A percentile compares a stretch with the other conserved stretches of the same genome.
Conservation (phyloP, 2,329 filamentous ascomycete species). For the Alternaria alternata region DNA sequence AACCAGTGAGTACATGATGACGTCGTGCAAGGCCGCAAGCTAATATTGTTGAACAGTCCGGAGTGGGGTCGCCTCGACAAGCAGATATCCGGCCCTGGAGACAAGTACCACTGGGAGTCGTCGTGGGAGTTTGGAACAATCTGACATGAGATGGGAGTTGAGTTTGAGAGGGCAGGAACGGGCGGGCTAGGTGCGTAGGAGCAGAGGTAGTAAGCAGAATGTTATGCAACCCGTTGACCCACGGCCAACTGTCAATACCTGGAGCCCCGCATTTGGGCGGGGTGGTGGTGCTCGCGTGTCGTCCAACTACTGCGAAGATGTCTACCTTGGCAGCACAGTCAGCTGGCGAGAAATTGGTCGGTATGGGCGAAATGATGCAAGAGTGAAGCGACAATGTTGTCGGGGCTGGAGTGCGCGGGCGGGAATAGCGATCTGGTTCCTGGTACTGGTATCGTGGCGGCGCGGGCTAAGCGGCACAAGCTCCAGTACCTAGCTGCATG, state of each 20-base stretch:
- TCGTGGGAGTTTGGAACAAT: conserved; percentile 45
- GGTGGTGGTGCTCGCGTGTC: conserved; percentile 11
- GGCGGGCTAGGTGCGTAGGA: conserved; percentile 3
- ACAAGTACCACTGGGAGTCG: conserved; percentile 46
- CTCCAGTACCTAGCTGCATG: conserved; percentile 22
- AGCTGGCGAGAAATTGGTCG: neutral
- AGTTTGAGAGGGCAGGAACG: neutral
- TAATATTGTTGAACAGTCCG: conserved; percentile 38
- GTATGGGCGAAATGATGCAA: neutral
- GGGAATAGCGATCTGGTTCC: conserved; percentile 14
- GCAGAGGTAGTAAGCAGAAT: conserved; percentile 13
- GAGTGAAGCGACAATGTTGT: conserved; percentile 10
- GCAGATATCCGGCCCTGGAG: conserved; percentile 43
- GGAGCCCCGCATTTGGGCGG: conserved; percentile 27
- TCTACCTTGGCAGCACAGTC: neutral
- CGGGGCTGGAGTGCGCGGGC: conserved; percentile 2
- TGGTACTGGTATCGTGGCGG: conserved; percentile 18
- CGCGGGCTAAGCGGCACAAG: conserved; percentile 29
- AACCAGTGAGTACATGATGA: conserved; percentile 40
- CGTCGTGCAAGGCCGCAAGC: conserved; percentile 12
- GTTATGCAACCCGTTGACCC: conserved; percentile 6
- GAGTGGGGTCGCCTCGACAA: conserved; percentile 44
- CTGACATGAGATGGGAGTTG: conserved; percentile 7
- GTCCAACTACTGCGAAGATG: conserved; percentile 4
- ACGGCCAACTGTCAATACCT: conserved; percentile 10